Evolutionary conservation across 305 asterid genomes (phyloP), one percentile per base, ranked within the genome.

Genomic region (Rubia peregrina): DNA sequence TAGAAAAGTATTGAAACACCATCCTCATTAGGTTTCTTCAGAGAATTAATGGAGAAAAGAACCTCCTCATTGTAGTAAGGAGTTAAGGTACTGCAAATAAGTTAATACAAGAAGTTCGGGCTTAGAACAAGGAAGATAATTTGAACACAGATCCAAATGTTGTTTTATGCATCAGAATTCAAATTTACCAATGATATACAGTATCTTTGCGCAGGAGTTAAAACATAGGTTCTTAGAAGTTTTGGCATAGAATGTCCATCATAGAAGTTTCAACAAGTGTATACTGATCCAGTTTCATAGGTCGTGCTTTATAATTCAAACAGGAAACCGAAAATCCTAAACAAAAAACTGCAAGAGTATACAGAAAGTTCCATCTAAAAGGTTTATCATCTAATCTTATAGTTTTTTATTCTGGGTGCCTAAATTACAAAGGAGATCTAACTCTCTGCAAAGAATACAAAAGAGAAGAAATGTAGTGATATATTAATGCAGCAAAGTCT

Each of bases 1-100:
- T 94, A 94, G 83, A 94, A 94, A 48, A 94, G 85, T 79, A 88
- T 89, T 51, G 99, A 94, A 80, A 95, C 99, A 56, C 99, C 99
- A 81, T 95, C 99, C 80, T 95, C 99, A 76, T 95, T 95, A 56
- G 88, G 94, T 85, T 81, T 71, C 71, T 88, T 88, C 85, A 95
- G 80, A 51, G 75, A 81, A 85, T 90, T 85, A 69, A 87, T 83
- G 51, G 97, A 80, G 88, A 87, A 95, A 61, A 85, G 89, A 81
- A 95, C 99, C 83, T 88, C 97, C 87, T 95, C 99, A 33, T 87
- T 85, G 63, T 2, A 85, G 85, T 95, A 95, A 67, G 99, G 99
- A 78, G 99, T 95, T 77, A 95, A 90, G 82, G 85, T 85, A 78
- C 99, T 95, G 78, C 83, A 86, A 64, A 80, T 72, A 46, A 40